phyloP scores from a whole-genome alignment of 148 eudicot genomes.

The Persicaria tinctoria region DNA sequence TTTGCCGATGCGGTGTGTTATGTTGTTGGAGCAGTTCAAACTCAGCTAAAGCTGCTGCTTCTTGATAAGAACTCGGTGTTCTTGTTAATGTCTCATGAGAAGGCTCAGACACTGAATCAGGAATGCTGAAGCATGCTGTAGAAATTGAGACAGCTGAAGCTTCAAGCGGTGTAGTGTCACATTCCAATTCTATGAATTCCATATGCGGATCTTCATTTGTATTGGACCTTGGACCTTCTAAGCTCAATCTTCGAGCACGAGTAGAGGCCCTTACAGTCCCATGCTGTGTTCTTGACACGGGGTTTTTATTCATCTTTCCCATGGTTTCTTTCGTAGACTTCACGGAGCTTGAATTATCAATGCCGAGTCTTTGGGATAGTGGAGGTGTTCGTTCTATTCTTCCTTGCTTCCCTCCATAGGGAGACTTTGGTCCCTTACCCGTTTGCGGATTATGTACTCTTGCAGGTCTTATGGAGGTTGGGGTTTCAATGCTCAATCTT shows the following conservation, averaged over 20 bases:
- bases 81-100: slow-evolving; percentile 4
- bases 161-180: background rate
- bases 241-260: slow-evolving; percentile 56
- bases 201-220: slow-evolving; percentile 15
- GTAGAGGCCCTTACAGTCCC: slow-evolving; percentile 14
- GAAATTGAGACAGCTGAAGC: slow-evolving; percentile 1
- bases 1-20: slow-evolving; percentile 40
- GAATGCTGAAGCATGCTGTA: slow-evolving; percentile 6
- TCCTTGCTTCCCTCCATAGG: slow-evolving; percentile 20
- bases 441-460: background rate
- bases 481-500: slow-evolving; percentile 13
- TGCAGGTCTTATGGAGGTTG: slow-evolving; percentile 5
- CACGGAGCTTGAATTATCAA: slow-evolving; percentile 24
- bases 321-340: slow-evolving; percentile 20
- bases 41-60: slow-evolving; percentile 22
- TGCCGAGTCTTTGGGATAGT: slow-evolving; percentile 28
- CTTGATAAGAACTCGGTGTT: background rate
- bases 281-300: slow-evolving; percentile 16
- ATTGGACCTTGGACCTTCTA: slow-evolving; percentile 42
- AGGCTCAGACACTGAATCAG: background rate
- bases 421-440: slow-evolving; percentile 24
- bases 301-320: slow-evolving; percentile 28
- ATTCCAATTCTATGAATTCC: slow-evolving; percentile 14
- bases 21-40: slow-evolving; percentile 32
- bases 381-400: slow-evolving; percentile 30